Percentiles rank a stretch among this genome's conserved stretches.
Conservation (phyloP, 768 basidiomycete species). For the Cystofilobasidium macerans region DNA sequence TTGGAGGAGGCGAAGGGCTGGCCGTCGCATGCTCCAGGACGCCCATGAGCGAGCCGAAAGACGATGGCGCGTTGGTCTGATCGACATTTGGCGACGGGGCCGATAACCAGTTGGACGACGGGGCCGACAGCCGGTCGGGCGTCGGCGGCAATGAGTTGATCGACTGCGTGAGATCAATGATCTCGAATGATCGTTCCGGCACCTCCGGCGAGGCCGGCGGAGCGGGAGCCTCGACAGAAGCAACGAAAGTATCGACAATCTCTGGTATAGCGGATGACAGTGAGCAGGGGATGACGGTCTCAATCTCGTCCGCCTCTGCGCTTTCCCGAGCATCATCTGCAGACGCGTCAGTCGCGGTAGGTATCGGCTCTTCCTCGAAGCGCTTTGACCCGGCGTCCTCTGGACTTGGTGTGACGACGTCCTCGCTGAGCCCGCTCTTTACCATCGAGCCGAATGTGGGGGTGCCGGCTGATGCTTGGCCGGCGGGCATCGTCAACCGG, state of each 20-base stretch:
- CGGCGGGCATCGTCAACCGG: not conserved
- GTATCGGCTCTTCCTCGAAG: not conserved
- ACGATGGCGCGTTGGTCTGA: not conserved
- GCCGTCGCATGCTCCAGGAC: not conserved
- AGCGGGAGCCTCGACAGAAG: not conserved
- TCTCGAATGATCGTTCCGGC: not conserved
- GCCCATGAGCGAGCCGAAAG: not conserved
- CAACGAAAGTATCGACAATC: too few species aligned
- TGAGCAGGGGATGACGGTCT: too few species aligned
- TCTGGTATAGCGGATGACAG: too few species aligned
- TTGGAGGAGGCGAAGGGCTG: not conserved
- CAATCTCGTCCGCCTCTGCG: too few species aligned
- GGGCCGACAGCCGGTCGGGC: not conserved
- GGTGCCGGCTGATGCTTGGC: not conserved
- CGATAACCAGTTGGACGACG: not conserved
- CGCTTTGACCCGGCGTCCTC: not conserved
- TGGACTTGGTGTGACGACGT: not conserved
- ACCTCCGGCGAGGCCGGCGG: not conserved
- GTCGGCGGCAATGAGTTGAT: not conserved
- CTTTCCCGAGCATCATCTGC: too few species aligned
- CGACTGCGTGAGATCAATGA: conserved; percentile 1
- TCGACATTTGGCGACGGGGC: not conserved
- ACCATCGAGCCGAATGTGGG: not conserved
- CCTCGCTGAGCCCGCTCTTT: not conserved
- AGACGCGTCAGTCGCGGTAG: not conserved